Evolutionary conservation across 371 early-diverging fungal species (phyloP).

Genomic region (Saksenaea oblongispora): DNA sequence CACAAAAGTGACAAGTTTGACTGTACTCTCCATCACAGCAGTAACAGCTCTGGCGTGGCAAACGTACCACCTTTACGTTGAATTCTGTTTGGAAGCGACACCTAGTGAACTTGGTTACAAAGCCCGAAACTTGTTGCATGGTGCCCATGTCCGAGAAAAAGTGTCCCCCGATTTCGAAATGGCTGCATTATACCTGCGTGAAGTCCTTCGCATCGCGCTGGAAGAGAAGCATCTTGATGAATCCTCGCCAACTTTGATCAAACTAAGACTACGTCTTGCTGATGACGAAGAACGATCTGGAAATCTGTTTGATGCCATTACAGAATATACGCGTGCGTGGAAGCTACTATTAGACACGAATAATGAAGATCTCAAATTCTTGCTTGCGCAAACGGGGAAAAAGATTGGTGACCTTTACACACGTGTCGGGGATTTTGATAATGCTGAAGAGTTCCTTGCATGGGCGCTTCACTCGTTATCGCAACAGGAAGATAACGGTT

Average conservation of each 20-base stretch:
- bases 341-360: conserved; percentile 27
- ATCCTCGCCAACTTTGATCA: conserved; percentile 27
- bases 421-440: conserved; percentile 47
- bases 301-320: conserved; percentile 44
- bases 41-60: conserved; percentile 41
- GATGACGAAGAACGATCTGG: conserved; percentile 38
- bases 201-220: conserved; percentile 41
- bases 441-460: conserved; percentile 53
- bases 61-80: conserved; percentile 52
- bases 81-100: conserved; percentile 39
- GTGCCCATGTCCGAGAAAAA: conserved; percentile 51
- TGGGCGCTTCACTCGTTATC: conserved; percentile 40
- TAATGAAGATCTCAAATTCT: neutral
- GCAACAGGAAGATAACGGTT: neutral
- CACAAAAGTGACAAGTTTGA: conserved; percentile 37
- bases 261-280: conserved; percentile 41
- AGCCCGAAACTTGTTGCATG: conserved; percentile 49
- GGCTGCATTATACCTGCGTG: conserved; percentile 40
- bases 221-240: conserved; percentile 39
- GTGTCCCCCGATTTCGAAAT: conserved; percentile 38
- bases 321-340: conserved; percentile 45
- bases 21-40: conserved; percentile 26
- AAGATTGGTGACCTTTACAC: conserved; percentile 57
- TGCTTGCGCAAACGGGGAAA: conserved; percentile 31
- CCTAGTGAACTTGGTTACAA: conserved; percentile 40